Evolutionary conservation across 257 asterid genomes (phyloP).

Genomic region (Fraxinus americana): DNA sequence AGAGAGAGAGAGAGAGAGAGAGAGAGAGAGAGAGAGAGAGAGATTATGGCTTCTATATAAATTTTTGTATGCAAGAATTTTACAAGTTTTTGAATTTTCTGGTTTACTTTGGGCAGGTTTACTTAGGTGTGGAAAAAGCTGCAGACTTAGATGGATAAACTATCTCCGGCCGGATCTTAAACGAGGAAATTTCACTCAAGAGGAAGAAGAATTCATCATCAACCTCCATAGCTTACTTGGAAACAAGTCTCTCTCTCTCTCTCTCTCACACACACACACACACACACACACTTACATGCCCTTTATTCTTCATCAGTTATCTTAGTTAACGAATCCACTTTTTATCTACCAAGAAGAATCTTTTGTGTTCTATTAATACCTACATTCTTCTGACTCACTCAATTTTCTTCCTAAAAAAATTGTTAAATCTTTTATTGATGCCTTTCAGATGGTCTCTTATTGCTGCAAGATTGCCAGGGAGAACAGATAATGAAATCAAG

Average conservation of each 20-base stretch:
- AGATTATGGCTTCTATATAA: neutral
- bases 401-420: too few relatives aligned
- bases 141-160: conserved; percentile 48
- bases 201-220: conserved; percentile 44
- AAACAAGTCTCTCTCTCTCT: conserved; percentile 29
- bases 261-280: too few relatives aligned
- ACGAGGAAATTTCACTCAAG: conserved; percentile 41
- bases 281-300: neutral
- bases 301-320: conserved; percentile 3
- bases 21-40: neutral
- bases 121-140: conserved; percentile 51
- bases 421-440: neutral
- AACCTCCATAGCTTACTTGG: conserved; percentile 39
- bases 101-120: conserved; percentile 27
- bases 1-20: too few relatives aligned
- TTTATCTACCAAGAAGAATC: conserved; percentile 17
- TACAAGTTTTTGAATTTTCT: neutral
- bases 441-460: conserved; percentile 48
- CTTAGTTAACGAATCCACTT: conserved; percentile 20
- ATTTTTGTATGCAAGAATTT: neutral
- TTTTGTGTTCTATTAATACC: neutral
- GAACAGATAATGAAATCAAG: conserved; percentile 54
- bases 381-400: conserved; percentile 13
- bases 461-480: conserved; percentile 46
- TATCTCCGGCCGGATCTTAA: conserved; percentile 45